These are phyloP conservation scores for Lentinula sp. DNA, from an alignment of 768 basidiomycete species.

Conservation along the genomic window DNA sequence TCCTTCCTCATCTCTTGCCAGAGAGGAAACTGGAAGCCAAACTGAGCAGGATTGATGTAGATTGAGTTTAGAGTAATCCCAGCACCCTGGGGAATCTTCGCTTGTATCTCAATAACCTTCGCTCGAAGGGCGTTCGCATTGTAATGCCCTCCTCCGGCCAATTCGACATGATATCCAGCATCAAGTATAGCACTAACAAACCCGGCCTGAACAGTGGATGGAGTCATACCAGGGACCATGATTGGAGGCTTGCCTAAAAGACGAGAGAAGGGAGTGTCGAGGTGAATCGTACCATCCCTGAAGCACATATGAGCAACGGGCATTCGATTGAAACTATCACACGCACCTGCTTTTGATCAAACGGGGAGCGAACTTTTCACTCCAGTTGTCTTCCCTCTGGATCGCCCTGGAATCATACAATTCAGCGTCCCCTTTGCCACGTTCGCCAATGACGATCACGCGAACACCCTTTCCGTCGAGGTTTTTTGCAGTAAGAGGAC, in stretches of 20 bases:
- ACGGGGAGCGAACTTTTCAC: slow-evolving; percentile 77
- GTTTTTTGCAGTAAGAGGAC: slow-evolving; percentile 83
- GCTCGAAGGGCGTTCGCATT: slow-evolving; percentile 81
- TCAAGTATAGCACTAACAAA: slow-evolving; percentile 91
- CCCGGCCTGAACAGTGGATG: slow-evolving; percentile 90
- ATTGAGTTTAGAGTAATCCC: slow-evolving; percentile 92
- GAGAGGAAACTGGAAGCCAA: slow-evolving; percentile 92
- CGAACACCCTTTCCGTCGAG: slow-evolving; percentile 92
- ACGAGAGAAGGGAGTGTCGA: slow-evolving; percentile 96
- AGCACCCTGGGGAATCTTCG: slow-evolving; percentile 77
- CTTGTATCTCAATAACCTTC: slow-evolving; percentile 91
- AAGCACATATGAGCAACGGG: slow-evolving; percentile 8
- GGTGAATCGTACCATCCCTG: slow-evolving; percentile 86
- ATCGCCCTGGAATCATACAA: slow-evolving; percentile 63
- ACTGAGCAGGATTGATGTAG: slow-evolving; percentile 98
- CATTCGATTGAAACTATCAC: background rate
- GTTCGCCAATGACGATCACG: slow-evolving; percentile 86
- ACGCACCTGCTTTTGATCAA: slow-evolving; percentile 86
- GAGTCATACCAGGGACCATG: slow-evolving; percentile 99
- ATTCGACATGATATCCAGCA: slow-evolving; percentile 94
- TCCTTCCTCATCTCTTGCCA: slow-evolving; percentile 98
- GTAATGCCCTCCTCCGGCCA: slow-evolving; percentile 98
- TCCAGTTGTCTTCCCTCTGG: slow-evolving; percentile 85
- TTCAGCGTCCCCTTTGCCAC: slow-evolving; percentile 83
- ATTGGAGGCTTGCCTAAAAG: slow-evolving; percentile 94